phyloP scores from a whole-genome alignment of 805 yeast genomes.

The Naumovozyma baii region DNA sequence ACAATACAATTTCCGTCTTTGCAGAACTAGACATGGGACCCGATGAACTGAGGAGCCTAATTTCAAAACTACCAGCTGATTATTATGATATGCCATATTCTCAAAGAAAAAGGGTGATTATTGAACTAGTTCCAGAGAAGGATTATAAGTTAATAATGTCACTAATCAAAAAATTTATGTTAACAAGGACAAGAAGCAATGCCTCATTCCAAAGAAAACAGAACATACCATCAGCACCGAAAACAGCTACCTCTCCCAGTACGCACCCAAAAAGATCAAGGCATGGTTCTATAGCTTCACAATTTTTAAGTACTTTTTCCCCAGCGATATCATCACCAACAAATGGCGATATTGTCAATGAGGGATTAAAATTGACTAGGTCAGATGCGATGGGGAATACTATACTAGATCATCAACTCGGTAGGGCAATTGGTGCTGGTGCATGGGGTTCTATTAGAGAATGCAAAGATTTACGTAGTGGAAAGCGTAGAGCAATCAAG shows the following conservation, averaged over 20 bases:
- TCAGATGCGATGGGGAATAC: slow-evolving; percentile 59
- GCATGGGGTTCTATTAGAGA: slow-evolving; percentile 85
- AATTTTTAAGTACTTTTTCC: slow-evolving; percentile 27
- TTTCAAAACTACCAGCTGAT: slow-evolving; percentile 38
- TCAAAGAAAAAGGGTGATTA: slow-evolving; percentile 40
- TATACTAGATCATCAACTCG: slow-evolving; percentile 53
- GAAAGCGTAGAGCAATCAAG: slow-evolving; percentile 49
- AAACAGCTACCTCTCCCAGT: no score
- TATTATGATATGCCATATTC: slow-evolving; percentile 52
- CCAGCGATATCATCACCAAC: slow-evolving; percentile 18
- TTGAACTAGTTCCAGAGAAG: slow-evolving; percentile 31
- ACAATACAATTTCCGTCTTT: slow-evolving; percentile 8
- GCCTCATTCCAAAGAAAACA: slow-evolving; percentile 9
- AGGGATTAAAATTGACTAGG: slow-evolving; percentile 3
- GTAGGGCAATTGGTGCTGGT: slow-evolving; percentile 74
- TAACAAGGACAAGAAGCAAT: slow-evolving; percentile 21
- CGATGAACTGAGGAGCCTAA: slow-evolving; percentile 26
- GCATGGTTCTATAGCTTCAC: slow-evolving; percentile 29
- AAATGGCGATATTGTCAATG: neutral
- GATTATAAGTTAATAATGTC: slow-evolving; percentile 29
- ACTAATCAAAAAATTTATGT: slow-evolving; percentile 20
- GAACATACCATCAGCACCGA: neutral
- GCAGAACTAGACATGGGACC: slow-evolving; percentile 14
- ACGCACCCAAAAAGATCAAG: slow-evolving; percentile 10
- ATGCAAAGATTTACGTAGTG: slow-evolving; percentile 35